Percentiles rank a stretch among this genome's conserved stretches.
phyloP scores from a whole-genome alignment of 768 basidiomycete genomes.

The Boletus subparvulus region DNA sequence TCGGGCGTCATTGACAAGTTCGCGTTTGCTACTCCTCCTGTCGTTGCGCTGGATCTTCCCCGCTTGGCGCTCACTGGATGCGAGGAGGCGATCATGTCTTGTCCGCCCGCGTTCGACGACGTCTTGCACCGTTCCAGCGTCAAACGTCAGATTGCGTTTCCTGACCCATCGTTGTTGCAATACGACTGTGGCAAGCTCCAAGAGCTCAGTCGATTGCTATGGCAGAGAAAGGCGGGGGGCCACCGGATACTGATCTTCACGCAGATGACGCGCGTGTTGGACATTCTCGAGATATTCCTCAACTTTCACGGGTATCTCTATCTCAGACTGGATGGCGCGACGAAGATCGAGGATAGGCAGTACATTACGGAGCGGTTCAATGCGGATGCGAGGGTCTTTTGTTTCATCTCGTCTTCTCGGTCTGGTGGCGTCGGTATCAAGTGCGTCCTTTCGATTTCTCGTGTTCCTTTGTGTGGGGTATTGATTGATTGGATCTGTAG shows the following conservation, averaged over 20 bases:
- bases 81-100: slow-evolving; percentile 25
- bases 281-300: slow-evolving; percentile 91
- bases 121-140: slow-evolving; percentile 71
- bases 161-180: slow-evolving; percentile 83
- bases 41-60: slow-evolving; percentile 73
- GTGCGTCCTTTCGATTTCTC: slow-evolving; percentile 43
- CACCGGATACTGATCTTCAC: slow-evolving; percentile 95
- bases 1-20: slow-evolving; percentile 61
- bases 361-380: slow-evolving; percentile 88
- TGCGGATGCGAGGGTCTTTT: slow-evolving; percentile 74
- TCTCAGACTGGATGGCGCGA: slow-evolving; percentile 90
- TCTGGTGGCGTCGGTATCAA: slow-evolving; percentile 94
- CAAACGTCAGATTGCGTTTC: slow-evolving; percentile 91
- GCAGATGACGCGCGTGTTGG: slow-evolving; percentile 93
- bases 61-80: slow-evolving; percentile 55
- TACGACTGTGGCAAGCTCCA: slow-evolving; percentile 98
- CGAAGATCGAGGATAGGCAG: slow-evolving; percentile 92
- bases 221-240: slow-evolving; percentile 81
- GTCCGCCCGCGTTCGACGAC: slow-evolving; percentile 57
- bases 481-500: slow-evolving; percentile 37
- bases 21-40: slow-evolving; percentile 77
- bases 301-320: slow-evolving; percentile 93
- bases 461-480: slow-evolving; percentile 10
- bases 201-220: slow-evolving; percentile 71
- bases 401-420: slow-evolving; percentile 84